phyloP scores from a whole-genome alignment of 2,329 filamentous ascomycete species.

The Plenodomus tracheiphilus region DNA sequence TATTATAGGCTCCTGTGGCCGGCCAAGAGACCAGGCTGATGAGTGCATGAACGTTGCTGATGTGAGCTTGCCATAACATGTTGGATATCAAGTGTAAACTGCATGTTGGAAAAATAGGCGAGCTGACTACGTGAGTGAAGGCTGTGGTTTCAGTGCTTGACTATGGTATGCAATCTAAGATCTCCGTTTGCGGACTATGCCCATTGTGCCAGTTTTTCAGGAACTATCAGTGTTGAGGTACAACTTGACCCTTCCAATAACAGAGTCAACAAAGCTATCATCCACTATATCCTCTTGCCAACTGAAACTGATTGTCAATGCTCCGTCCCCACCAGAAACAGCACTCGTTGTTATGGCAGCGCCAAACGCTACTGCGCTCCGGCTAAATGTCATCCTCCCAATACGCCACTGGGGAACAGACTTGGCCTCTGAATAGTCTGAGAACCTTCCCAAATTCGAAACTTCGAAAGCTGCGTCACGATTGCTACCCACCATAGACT shows the following conservation, averaged over 20 bases:
- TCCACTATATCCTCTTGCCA: constrained; percentile 50
- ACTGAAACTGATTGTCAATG: constrained; percentile 44
- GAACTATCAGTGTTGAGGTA: too few species aligned
- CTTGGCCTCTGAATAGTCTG: not conserved
- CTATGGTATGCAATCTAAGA: too few species aligned
- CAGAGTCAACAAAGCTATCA: not conserved
- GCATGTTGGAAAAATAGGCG: too few species aligned
- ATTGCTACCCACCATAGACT: constrained; percentile 44
- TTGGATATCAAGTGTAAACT: not conserved
- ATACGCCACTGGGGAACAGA: constrained; percentile 21
- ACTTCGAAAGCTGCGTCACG: constrained; percentile 48
- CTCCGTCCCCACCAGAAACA: constrained; percentile 44
- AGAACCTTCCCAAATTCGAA: constrained; percentile 49
- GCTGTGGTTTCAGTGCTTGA: too few species aligned
- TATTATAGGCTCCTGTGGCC: too few species aligned
- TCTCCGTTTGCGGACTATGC: too few species aligned
- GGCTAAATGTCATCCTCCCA: constrained; percentile 48
- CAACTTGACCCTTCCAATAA: too few species aligned
- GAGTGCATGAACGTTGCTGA: too few species aligned
- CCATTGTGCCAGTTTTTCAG: too few species aligned
- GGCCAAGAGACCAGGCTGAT: too few species aligned
- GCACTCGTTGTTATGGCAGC: constrained; percentile 45
- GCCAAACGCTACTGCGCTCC: constrained; percentile 46
- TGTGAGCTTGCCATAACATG: not conserved
- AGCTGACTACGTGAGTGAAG: too few species aligned